Evolutionary conservation across 306 rosid genomes (phyloP).

Genomic region (Corylus americana): DNA sequence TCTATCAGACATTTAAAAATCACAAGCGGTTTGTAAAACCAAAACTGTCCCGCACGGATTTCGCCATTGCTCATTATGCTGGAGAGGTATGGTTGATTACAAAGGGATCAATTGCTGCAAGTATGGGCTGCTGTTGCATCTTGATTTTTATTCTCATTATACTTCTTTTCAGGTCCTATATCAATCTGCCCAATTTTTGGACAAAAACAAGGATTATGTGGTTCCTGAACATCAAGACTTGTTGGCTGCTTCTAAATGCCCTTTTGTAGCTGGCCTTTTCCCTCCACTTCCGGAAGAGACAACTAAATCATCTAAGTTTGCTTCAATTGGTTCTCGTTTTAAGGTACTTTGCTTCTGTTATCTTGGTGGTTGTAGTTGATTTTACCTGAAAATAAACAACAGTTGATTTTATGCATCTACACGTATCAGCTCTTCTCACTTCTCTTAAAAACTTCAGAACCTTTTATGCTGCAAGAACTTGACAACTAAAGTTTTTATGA

Average conservation of each 20-base stretch:
- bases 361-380: slow-evolving; percentile 15
- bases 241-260: slow-evolving; percentile 79
- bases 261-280: slow-evolving; percentile 96
- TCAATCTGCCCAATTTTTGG: slow-evolving; percentile 93
- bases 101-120: slow-evolving; percentile 25
- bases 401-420: slow-evolving; percentile 25
- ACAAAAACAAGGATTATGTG: slow-evolving; percentile 98
- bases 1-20: slow-evolving; percentile 88
- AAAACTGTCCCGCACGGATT: slow-evolving; percentile 94
- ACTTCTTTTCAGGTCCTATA: slow-evolving; percentile 70
- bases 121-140: slow-evolving; percentile 20
- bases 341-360: slow-evolving; percentile 54
- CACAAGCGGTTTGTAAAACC: slow-evolving; percentile 97
- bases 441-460: slow-evolving; percentile 28
- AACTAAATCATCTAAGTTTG: slow-evolving; percentile 90
- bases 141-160: slow-evolving; percentile 31
- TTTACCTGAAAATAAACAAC: slow-evolving; percentile 1
- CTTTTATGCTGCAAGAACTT: slow-evolving; percentile 33
- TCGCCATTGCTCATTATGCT: slow-evolving; percentile 86
- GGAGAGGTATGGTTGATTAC: slow-evolving; percentile 73
- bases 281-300: slow-evolving; percentile 93
- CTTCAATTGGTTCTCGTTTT: slow-evolving; percentile 97
- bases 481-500: slow-evolving; percentile 27
- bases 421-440: slow-evolving; percentile 23
- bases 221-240: slow-evolving; percentile 98